Evolutionary conservation across 805 yeast species (phyloP).

Genomic region (Lipomyces oligophaga): DNA sequence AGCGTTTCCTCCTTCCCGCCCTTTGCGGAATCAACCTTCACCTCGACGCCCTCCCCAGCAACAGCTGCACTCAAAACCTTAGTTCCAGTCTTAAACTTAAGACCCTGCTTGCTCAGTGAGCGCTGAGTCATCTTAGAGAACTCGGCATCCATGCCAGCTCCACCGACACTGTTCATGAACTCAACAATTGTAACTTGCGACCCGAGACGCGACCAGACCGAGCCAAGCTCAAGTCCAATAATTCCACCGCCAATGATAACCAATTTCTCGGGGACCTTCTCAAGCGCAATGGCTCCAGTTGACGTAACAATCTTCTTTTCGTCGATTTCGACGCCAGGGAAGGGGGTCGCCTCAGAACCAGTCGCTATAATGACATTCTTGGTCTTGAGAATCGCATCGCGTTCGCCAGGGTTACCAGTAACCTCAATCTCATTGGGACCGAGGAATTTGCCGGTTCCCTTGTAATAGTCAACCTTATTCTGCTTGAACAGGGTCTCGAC

Average conservation of each 20-base stretch:
- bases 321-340: constrained; percentile 96
- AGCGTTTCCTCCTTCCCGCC: constrained; percentile 71
- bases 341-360: constrained; percentile 97
- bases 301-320: constrained; percentile 96
- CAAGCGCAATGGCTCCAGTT: constrained; percentile 81
- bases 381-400: constrained; percentile 67
- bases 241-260: constrained; percentile 99
- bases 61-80: constrained; percentile 85
- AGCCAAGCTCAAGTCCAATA: constrained; percentile 98
- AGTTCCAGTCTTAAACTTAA: constrained; percentile 86
- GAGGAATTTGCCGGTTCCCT: constrained; percentile 86
- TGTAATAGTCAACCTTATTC: constrained; percentile 88
- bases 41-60: constrained; percentile 81
- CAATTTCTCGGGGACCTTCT: constrained; percentile 86
- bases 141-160: constrained; percentile 98
- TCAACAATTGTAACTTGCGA: constrained; percentile 92
- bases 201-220: constrained; percentile 94
- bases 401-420: constrained; percentile 81
- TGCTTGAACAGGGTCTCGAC: constrained; percentile 92
- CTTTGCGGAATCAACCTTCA: constrained; percentile 87
- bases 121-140: constrained; percentile 87
- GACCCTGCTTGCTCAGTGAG: constrained; percentile 88
- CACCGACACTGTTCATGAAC: constrained; percentile 88
- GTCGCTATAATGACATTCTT: constrained; percentile 93
- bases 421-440: constrained; percentile 76